A percentile compares a stretch with the other conserved stretches of the same genome.
These are phyloP conservation scores for Fraxinus nigra DNA, from an alignment of 305 asterid genomes.

Conservation along the genomic window DNA sequence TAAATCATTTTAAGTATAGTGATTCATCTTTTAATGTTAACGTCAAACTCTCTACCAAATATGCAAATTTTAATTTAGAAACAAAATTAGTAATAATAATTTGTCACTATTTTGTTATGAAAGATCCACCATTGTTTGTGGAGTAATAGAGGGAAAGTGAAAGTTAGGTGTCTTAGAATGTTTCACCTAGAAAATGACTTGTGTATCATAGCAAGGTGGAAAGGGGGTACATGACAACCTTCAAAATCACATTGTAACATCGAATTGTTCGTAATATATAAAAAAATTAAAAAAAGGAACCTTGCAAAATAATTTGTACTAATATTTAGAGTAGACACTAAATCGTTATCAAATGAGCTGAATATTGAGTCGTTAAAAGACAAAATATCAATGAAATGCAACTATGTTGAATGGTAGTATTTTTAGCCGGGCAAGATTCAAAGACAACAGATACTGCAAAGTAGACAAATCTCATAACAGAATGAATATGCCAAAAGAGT, in stretches of 20 bases:
- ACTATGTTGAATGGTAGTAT: neutral
- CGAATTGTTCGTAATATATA: neutral
- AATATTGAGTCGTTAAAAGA: neutral
- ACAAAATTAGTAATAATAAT: no score
- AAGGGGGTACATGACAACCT: neutral
- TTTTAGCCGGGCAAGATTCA: neutral
- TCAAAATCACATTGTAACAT: neutral
- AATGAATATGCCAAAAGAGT: neutral
- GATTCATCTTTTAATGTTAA: no score
- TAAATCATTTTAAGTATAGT: no score
- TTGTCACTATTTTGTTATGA: neutral
- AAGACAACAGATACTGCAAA: neutral
- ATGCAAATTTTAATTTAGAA: neutral
- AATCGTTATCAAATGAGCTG: neutral
- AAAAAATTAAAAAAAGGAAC: no score
- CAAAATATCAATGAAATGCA: slow-evolving; percentile 26
- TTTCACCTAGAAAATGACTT: neutral
- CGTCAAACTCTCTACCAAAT: neutral
- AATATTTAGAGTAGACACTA: neutral
- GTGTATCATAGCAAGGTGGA: neutral
- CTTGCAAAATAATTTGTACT: neutral
- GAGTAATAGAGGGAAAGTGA: neutral
- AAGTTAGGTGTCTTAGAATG: neutral
- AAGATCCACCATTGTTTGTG: neutral
- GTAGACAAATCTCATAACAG: neutral